Conservation (phyloP, 805 yeast species). For the Candida germanica region DNA sequence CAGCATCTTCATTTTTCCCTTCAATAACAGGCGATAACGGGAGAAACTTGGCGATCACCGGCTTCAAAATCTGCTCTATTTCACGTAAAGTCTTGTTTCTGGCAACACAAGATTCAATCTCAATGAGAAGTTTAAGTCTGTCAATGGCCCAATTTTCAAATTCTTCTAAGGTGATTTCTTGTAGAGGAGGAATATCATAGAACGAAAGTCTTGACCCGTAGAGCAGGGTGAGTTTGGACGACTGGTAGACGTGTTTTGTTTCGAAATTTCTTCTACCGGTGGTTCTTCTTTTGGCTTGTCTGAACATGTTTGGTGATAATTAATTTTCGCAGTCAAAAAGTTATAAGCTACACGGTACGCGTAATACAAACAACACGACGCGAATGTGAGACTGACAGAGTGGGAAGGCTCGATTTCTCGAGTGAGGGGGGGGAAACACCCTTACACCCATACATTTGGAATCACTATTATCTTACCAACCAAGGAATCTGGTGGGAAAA, state of each 20-base stretch:
- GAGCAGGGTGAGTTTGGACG: constrained; percentile 29
- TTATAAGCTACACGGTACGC: no score
- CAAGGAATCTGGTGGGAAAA: no score
- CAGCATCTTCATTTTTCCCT: constrained; percentile 31
- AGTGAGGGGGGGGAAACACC: no score
- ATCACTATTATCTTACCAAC: no score
- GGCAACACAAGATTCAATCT: constrained; percentile 71
- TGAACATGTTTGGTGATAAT: constrained; percentile 60
- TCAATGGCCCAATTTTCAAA: constrained; percentile 97
- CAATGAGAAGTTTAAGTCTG: constrained; percentile 75
- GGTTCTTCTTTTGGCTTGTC: constrained; percentile 71
- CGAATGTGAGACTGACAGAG: no score
- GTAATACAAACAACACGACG: constrained; percentile 2
- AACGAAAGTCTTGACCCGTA: constrained; percentile 64
- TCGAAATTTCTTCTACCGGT: constrained; percentile 71
- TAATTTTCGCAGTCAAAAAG: no score
- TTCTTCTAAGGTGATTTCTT: constrained; percentile 86
- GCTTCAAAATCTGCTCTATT: constrained; percentile 60
- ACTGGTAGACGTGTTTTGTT: constrained; percentile 22
- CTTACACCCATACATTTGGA: no score
- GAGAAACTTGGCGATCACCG: constrained; percentile 58
- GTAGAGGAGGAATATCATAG: constrained; percentile 72
- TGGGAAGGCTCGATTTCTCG: no score
- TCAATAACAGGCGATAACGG: constrained; percentile 48
- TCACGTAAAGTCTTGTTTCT: constrained; percentile 65